Percentiles rank a stretch among this genome's conserved stretches.
phyloP scores from a whole-genome alignment of 2,329 filamentous ascomycete species.

The Bipolaris bicolor region DNA sequence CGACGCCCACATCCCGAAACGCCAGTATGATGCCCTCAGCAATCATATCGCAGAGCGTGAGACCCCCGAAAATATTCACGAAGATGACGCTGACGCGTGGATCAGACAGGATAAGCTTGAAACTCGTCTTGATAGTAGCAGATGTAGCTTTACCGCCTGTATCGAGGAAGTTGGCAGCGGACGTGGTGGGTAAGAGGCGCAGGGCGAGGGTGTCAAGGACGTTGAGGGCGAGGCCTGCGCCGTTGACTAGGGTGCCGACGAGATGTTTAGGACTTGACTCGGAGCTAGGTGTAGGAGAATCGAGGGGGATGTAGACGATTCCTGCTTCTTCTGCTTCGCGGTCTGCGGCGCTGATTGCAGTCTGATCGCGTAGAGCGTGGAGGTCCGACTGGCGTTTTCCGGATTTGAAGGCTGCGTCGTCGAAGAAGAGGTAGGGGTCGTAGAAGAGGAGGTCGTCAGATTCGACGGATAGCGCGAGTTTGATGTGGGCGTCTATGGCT shows the following conservation, averaged over 20 bases:
- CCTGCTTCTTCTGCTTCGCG: slow-evolving; percentile 70
- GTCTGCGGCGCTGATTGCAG: slow-evolving; percentile 62
- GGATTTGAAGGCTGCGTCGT: slow-evolving; percentile 71
- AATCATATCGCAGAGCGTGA: slow-evolving; percentile 82
- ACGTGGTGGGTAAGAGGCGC: slow-evolving; percentile 59
- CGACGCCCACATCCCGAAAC: slow-evolving; percentile 70
- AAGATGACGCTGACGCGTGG: slow-evolving; percentile 73
- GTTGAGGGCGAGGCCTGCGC: slow-evolving; percentile 89
- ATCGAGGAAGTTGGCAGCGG: slow-evolving; percentile 79
- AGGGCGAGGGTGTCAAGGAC: slow-evolving; percentile 79
- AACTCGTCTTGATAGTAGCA: slow-evolving; percentile 78
- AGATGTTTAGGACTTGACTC: slow-evolving; percentile 57
- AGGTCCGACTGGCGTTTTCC: slow-evolving; percentile 66
- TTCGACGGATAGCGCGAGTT: slow-evolving; percentile 50
- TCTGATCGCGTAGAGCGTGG: slow-evolving; percentile 62
- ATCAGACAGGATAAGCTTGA: slow-evolving; percentile 75
- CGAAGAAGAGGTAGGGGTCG: slow-evolving; percentile 67
- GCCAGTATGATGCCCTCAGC: slow-evolving; percentile 75
- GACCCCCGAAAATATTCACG: slow-evolving; percentile 73
- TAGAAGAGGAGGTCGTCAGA: slow-evolving; percentile 57
- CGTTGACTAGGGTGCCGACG: slow-evolving; percentile 86
- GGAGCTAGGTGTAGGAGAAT: slow-evolving; percentile 11
- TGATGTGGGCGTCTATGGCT: slow-evolving; percentile 65
- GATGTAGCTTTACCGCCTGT: slow-evolving; percentile 87
- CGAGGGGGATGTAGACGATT: slow-evolving; percentile 77